phyloP scores from a whole-genome alignment of 2,329 filamentous ascomycete species.

The Chlorencoelia australis region DNA sequence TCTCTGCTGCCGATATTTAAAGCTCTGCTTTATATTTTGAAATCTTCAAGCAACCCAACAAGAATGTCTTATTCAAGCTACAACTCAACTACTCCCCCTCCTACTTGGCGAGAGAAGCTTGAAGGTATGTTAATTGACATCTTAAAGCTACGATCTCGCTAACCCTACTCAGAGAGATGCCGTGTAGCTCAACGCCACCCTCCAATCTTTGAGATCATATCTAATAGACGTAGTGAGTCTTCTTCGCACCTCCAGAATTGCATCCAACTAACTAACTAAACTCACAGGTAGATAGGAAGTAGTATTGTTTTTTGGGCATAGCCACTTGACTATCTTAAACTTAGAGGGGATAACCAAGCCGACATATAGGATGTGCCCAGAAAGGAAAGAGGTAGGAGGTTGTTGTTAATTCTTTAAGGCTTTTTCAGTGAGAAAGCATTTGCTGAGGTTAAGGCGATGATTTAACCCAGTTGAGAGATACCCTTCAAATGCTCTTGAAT shows the following conservation, averaged over 20 bases:
- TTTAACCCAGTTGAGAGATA: too few relatives aligned
- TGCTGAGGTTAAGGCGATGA: too few relatives aligned
- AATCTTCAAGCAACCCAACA: conserved; percentile 8
- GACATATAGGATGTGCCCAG: too few relatives aligned
- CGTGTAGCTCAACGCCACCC: conserved; percentile 39
- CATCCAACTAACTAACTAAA: conserved; percentile 20
- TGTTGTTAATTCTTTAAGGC: too few relatives aligned
- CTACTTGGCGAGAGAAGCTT: conserved; percentile 30
- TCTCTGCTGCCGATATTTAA: conserved; percentile 16
- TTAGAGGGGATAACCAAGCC: too few relatives aligned
- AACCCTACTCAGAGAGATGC: conserved; percentile 43
- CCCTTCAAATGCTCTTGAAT: too few relatives aligned
- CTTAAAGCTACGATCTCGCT: conserved; percentile 11
- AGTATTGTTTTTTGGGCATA: too few relatives aligned
- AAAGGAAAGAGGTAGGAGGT: too few relatives aligned
- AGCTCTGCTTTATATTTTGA: conserved; percentile 7
- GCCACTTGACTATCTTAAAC: too few relatives aligned
- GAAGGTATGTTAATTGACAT: conserved; percentile 25
- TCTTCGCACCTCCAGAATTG: neutral
- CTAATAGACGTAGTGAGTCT: conserved; percentile 59
- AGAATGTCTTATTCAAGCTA: conserved; percentile 25
- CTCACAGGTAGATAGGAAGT: conserved; percentile 60
- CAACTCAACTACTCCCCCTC: conserved; percentile 15
- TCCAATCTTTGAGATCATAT: conserved; percentile 60
- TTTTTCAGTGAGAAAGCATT: too few relatives aligned